These are phyloP conservation scores for Colletotrichum trifolii DNA, from an alignment of 2,329 filamentous ascomycete genomes.

Conservation along the genomic window DNA sequence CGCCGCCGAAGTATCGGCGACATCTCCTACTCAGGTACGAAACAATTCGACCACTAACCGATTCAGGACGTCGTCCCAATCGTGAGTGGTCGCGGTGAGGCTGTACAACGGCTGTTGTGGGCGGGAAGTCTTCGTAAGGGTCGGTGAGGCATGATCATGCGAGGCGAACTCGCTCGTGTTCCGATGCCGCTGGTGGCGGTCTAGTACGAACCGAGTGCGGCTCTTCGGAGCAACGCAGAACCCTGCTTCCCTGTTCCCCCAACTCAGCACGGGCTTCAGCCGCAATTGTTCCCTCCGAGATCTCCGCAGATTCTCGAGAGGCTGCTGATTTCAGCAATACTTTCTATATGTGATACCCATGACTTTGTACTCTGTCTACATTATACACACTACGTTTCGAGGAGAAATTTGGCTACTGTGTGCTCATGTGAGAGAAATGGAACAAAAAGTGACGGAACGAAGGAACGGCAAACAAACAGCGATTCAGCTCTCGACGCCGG, in stretches of 20 bases:
- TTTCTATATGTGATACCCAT: conserved; percentile 30
- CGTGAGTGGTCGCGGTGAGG: neutral
- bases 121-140: neutral
- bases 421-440: too few relatives aligned
- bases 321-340: conserved; percentile 14
- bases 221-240: conserved; percentile 13
- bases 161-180: conserved; percentile 11
- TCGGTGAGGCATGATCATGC: conserved; percentile 5
- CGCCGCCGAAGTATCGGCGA: conserved; percentile 31
- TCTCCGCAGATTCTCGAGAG: neutral
- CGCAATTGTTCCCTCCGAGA: conserved; percentile 17
- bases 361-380: neutral
- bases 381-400: too few relatives aligned
- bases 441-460: neutral
- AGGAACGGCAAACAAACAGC: neutral
- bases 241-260: conserved; percentile 6
- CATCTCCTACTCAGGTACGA: conserved; percentile 17
- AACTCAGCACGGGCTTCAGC: conserved; percentile 29
- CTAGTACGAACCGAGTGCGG: conserved; percentile 15
- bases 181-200: neutral
- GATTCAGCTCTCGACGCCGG: neutral
- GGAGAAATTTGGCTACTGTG: too few relatives aligned
- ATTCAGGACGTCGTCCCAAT: conserved; percentile 3
- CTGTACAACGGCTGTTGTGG: neutral
- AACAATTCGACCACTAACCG: conserved; percentile 11